Evolutionary conservation across 2,329 filamentous ascomycete genomes (phyloP), one percentile per base, ranked within the genome.

Genomic region (Talaromyces sp.): DNA sequence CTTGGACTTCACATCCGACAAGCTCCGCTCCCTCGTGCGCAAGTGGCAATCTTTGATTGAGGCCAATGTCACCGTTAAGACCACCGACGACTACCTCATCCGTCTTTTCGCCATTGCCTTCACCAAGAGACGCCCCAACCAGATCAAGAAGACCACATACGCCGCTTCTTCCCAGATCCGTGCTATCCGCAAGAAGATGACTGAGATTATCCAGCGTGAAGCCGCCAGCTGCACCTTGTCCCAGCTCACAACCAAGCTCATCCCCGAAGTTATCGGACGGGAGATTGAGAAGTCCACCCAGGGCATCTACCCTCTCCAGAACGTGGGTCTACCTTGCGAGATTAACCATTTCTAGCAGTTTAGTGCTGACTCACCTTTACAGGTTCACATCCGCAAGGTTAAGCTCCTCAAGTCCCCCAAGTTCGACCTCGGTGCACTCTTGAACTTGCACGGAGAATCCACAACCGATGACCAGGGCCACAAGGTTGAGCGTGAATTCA

Each of bases 71-170:
- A 96, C 96, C 71, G 93, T 99, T 86, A 98, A 98, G 91, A 98
- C 95, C 75, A 98, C 95, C 80, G 95, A 99, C 80, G 95, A 99
- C 84, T 98, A 99, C 86, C 93, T 98, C 80, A 88, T 99, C 83
- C 92, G 95, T 76, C 89, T 99, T 74, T 99, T 99, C 85, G 92
- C 92, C 80, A 99, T 99, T 74, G 95, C 91, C 74, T 99, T 99
- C 87, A 99, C 95, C 83, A 98, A 98, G 90, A 88, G 92, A 82
- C 90, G 95, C 78, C 92, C 92, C 75, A 99, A 98, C 87, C 95
- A 99, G 87, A 93, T 99, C 86, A 96, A 96, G 91, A 99, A 98
- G 91, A 99, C 95, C 76, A 99, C 95, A 79, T 99, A 99, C 79
- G 95, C 95, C 73, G 89, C 89, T 70, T 92, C 92, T 69, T 98